These are phyloP conservation scores for Candida silvatica DNA, from an alignment of 805 yeast species.

Conservation along the genomic window DNA sequence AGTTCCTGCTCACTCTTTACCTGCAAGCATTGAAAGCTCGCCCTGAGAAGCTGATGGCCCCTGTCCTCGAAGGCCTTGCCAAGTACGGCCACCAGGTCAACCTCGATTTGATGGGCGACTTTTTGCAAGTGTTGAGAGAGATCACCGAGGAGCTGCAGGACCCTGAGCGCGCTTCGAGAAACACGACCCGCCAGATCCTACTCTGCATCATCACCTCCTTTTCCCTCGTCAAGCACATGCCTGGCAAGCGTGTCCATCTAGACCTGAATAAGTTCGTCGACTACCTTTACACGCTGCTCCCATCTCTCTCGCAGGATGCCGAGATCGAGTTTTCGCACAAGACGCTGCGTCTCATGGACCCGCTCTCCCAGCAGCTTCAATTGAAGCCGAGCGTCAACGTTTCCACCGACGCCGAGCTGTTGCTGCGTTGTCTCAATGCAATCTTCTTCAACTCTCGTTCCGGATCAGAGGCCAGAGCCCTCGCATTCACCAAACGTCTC, in stretches of 20 bases:
- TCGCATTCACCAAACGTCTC: slow-evolving; percentile 77
- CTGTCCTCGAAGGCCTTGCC: slow-evolving; percentile 87
- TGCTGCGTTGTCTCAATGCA: slow-evolving; percentile 68
- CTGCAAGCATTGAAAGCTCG: slow-evolving; percentile 64
- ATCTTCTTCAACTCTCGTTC: slow-evolving; percentile 71
- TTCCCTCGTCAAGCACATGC: slow-evolving; percentile 71
- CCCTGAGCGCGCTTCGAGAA: slow-evolving; percentile 10
- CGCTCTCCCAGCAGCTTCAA: slow-evolving; percentile 34
- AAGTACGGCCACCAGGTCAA: slow-evolving; percentile 89
- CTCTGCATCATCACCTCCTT: slow-evolving; percentile 87
- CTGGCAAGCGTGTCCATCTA: slow-evolving; percentile 61
- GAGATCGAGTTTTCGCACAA: slow-evolving; percentile 83
- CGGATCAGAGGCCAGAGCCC: slow-evolving; percentile 57
- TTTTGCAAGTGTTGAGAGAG: slow-evolving; percentile 82
- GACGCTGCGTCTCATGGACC: slow-evolving; percentile 74
- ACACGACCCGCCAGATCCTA: slow-evolving; percentile 61
- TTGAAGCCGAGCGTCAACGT: slow-evolving; percentile 70
- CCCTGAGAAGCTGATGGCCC: slow-evolving; percentile 63
- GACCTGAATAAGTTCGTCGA: slow-evolving; percentile 79
- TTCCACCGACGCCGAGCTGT: slow-evolving; percentile 80
- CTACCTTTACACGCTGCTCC: slow-evolving; percentile 60
- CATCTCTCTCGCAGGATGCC: slow-evolving; percentile 64
- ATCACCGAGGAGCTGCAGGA: slow-evolving; percentile 44
- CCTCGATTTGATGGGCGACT: slow-evolving; percentile 86
- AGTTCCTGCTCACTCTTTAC: slow-evolving; percentile 62